phyloP scores from a whole-genome alignment of 2,329 filamentous ascomycete genomes.

The Didymella keratinophila region DNA sequence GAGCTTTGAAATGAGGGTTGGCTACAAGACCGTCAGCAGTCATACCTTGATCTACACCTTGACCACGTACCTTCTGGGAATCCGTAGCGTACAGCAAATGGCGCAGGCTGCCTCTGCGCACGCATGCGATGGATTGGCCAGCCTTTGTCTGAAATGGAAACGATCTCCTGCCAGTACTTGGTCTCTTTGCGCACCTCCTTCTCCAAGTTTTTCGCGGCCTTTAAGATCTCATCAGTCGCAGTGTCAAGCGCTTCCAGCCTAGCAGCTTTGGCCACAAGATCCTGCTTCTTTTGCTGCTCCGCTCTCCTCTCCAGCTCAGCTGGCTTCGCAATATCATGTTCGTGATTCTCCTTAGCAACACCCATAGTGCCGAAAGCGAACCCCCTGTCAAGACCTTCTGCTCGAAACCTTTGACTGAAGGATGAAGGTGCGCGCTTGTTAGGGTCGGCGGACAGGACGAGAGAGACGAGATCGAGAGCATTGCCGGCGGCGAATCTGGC shows the following conservation, averaged over 20 bases:
- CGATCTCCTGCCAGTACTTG: slow-evolving; percentile 86
- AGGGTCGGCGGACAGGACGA: slow-evolving; percentile 42
- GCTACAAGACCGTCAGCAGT: slow-evolving; percentile 48
- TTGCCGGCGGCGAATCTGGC: slow-evolving; percentile 43
- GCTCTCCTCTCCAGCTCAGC: slow-evolving; percentile 45
- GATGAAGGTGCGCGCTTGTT: slow-evolving; percentile 36
- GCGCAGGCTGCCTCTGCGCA: slow-evolving; percentile 67
- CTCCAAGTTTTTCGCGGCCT: slow-evolving; percentile 75
- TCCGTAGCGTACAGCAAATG: slow-evolving; percentile 87
- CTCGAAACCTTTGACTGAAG: slow-evolving; percentile 42
- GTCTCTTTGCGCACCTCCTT: slow-evolving; percentile 81
- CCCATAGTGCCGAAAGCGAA: slow-evolving; percentile 50
- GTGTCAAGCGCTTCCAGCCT: slow-evolving; percentile 78
- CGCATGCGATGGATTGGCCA: slow-evolving; percentile 72
- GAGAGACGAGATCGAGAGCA: slow-evolving; percentile 44
- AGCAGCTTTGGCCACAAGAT: slow-evolving; percentile 70
- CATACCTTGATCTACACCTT: too few relatives aligned
- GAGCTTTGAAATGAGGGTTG: slow-evolving; percentile 66
- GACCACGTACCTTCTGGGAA: slow-evolving; percentile 73
- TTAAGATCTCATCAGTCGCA: slow-evolving; percentile 75
- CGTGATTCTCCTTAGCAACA: slow-evolving; percentile 34
- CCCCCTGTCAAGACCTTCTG: slow-evolving; percentile 32
- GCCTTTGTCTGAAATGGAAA: slow-evolving; percentile 80
- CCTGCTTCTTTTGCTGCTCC: slow-evolving; percentile 48
- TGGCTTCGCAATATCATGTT: slow-evolving; percentile 26